Conservation (phyloP, 306 rosid species). For the Quercus suber region DNA sequence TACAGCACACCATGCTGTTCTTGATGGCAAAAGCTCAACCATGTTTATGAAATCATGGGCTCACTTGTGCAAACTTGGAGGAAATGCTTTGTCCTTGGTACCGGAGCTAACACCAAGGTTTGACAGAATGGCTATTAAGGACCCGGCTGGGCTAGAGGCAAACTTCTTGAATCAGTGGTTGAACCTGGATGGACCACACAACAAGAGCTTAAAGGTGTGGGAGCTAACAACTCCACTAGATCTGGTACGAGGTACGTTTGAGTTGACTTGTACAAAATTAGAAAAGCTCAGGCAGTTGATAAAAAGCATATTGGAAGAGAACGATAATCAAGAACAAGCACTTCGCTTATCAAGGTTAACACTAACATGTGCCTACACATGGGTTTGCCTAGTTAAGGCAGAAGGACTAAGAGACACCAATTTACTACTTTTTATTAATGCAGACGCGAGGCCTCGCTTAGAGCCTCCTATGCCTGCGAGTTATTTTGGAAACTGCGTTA, state of each 20-base stretch:
- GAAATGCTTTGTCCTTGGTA: not conserved
- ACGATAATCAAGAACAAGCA: no score
- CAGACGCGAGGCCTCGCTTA: conserved; percentile 2
- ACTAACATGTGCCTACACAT: conserved; percentile 19
- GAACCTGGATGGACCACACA: conserved; percentile 1
- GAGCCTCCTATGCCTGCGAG: not conserved
- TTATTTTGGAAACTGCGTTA: conserved; percentile 27
- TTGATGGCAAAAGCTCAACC: conserved; percentile 26
- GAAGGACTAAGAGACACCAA: conserved; percentile 4
- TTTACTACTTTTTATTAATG: not conserved
- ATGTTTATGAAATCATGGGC: conserved; percentile 27
- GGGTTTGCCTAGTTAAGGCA: conserved; percentile 29
- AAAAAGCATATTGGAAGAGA: not conserved
- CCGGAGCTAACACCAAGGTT: not conserved
- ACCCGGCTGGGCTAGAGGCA: not conserved
- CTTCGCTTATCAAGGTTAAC: conserved; percentile 15
- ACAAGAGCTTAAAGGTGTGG: not conserved
- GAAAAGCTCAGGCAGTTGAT: not conserved
- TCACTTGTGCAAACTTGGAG: conserved; percentile 3
- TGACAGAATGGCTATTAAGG: conserved; percentile 9
- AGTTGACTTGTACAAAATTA: not conserved
- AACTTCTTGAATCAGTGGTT: not conserved
- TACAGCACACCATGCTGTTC: conserved; percentile 27
- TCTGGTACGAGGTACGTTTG: conserved; percentile 14
- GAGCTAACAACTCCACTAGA: not conserved